phyloP scores from a whole-genome alignment of 2,329 filamentous ascomycete species.

The Xylariaceae sp. region DNA sequence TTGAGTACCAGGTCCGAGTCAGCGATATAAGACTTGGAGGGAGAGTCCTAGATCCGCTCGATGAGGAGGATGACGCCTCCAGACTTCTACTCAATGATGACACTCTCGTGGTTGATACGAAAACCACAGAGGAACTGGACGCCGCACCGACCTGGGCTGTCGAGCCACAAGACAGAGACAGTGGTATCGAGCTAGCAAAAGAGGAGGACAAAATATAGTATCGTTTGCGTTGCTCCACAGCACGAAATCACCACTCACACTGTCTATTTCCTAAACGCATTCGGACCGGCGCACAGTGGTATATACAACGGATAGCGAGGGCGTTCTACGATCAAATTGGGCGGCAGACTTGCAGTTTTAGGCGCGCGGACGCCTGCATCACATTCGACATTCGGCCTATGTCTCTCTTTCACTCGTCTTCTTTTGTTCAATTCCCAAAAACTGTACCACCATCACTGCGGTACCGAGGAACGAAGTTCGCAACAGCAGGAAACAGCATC shows the following conservation, averaged over 20 bases:
- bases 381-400: too few relatives aligned
- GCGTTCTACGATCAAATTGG: too few relatives aligned
- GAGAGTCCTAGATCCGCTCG: slow-evolving; percentile 64
- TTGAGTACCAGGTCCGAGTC: slow-evolving; percentile 75
- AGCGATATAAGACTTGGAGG: slow-evolving; percentile 81
- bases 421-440: too few relatives aligned
- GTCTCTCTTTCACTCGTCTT: too few relatives aligned
- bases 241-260: neutral
- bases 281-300: too few relatives aligned
- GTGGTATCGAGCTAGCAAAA: slow-evolving; percentile 46
- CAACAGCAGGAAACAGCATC: too few relatives aligned
- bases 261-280: too few relatives aligned
- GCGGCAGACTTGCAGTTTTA: too few relatives aligned
- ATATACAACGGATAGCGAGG: too few relatives aligned
- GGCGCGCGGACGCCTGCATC: too few relatives aligned
- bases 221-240: neutral
- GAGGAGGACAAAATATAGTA: slow-evolving; percentile 28
- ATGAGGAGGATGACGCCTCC: slow-evolving; percentile 42
- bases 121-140: slow-evolving; percentile 11
- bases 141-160: slow-evolving; percentile 22
- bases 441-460: too few relatives aligned
- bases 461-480: too few relatives aligned
- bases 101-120: slow-evolving; percentile 15
- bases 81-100: slow-evolving; percentile 20
- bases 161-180: slow-evolving; percentile 47